Evolutionary conservation across 257 asterid genomes (phyloP).

Genomic region (Gentiana straminea): DNA sequence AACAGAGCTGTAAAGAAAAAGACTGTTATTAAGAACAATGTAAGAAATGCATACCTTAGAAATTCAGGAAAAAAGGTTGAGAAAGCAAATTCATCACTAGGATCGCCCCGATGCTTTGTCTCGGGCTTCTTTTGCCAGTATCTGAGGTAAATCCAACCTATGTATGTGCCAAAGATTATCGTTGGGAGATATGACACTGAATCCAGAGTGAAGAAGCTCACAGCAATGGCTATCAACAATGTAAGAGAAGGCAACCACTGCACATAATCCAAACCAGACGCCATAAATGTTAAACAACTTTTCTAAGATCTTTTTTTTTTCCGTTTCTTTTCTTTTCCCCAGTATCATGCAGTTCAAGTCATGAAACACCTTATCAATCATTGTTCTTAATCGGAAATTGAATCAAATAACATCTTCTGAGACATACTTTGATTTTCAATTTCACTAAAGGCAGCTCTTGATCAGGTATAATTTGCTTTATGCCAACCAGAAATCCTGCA

Average conservation of each 20-base stretch:
- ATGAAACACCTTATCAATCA: not conserved
- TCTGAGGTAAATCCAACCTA: conserved; percentile 89
- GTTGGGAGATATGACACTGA: conserved; percentile 70
- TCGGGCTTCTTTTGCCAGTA: conserved; percentile 80
- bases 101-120: conserved; percentile 74
- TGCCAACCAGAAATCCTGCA: conserved; percentile 78
- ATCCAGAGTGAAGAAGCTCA: conserved; percentile 66
- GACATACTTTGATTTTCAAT: conserved; percentile 68
- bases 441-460: conserved; percentile 67
- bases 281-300: conserved; percentile 7
- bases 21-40: conserved; percentile 1
- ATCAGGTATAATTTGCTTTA: conserved; percentile 81
- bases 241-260: conserved; percentile 92
- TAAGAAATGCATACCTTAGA: conserved; percentile 32
- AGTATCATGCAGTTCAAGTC: too few relatives aligned
- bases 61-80: conserved; percentile 75
- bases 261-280: conserved; percentile 21
- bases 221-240: conserved; percentile 40
- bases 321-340: not conserved
- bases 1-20: conserved; percentile 8
- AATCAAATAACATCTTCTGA: conserved; percentile 12
- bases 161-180: conserved; percentile 63
- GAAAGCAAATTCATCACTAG: conserved; percentile 87
- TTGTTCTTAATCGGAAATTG: not conserved
- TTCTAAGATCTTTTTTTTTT: conserved; percentile 1